Conservation (phyloP, 768 basidiomycete genomes). For the Phlebiopsis gigantea region DNA sequence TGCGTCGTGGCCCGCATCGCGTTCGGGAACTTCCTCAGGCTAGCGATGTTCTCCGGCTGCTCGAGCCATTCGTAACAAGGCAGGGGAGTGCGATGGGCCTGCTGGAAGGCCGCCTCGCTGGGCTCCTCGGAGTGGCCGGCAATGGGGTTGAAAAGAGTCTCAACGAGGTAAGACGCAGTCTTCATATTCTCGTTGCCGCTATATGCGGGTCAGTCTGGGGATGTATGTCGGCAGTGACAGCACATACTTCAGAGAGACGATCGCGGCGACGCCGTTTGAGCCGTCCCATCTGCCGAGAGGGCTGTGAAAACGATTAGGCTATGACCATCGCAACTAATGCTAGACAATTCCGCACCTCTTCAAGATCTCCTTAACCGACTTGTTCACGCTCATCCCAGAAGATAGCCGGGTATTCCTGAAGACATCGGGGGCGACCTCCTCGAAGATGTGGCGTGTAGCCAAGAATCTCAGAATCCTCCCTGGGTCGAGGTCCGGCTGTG, state of each 20-base stretch:
- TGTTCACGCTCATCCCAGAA: conserved; percentile 13
- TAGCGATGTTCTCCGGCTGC: conserved; percentile 9
- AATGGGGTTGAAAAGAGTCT: conserved; percentile 19
- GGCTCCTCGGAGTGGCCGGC: conserved; percentile 17
- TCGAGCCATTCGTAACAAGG: conserved; percentile 8
- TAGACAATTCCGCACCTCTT: not conserved
- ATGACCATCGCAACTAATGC: not conserved
- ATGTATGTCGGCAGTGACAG: no score
- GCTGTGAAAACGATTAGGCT: not conserved
- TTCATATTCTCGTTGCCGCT: conserved; percentile 19
- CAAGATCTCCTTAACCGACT: conserved; percentile 11
- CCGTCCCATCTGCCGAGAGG: conserved; percentile 6
- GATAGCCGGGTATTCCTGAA: conserved; percentile 26
- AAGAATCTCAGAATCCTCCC: conserved; percentile 26
- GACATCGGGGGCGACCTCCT: conserved; percentile 26
- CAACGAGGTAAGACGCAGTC: conserved; percentile 14
- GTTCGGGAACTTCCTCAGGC: conserved; percentile 4
- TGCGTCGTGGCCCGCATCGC: conserved; percentile 9
- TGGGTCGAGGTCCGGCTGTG: not conserved
- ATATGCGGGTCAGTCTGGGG: not conserved
- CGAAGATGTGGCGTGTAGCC: conserved; percentile 26
- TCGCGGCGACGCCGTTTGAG: conserved; percentile 9
- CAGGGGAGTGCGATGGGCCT: conserved; percentile 14
- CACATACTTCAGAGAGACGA: conserved; percentile 6
- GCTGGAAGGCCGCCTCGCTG: conserved; percentile 12